Base-by-base conservation (phyloP, 805 yeast species). In the Metschnikowia kunwiensis region DNA sequence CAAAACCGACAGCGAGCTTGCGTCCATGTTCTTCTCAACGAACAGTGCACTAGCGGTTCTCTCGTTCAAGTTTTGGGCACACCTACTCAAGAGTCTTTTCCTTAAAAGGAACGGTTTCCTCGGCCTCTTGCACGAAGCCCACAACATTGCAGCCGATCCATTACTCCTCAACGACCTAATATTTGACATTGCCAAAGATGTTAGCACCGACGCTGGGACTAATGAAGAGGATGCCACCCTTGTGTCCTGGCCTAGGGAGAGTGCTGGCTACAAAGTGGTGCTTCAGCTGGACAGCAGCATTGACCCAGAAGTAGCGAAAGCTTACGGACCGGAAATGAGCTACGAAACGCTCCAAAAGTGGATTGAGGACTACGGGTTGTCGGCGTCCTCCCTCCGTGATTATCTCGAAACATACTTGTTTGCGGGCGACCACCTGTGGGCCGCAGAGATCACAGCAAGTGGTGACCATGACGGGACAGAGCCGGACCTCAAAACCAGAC, bases 341-440 rank as follows among this genome's bases (percentile, higher is more conserved):
- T 36, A 36, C 14, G 40, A 31, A 22, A 16, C 40, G 4, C 35
- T 36, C 13, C 34, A 36, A 12, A 36, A 36, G 24, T 36, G 40
- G 40, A 36, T 36, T 5, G 35, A 36, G n/a, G 40, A 36, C 32
- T 36, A 36, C 18, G 40, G 40, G 3, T 20, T 36, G 12, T 36
- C 40, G 8, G 35, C 40, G 5, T 30, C 40, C 4, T 36, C 40
- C 18, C 25, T 36, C 24, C 40, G 40, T 17, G 40, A 30, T 14
- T 36, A 36, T 18, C 35, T 36, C 3, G 40, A 36, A 22, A 36
- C 40, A 7, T 36, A 30, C 13, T 32, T 36, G 6, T 36, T 36
- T 16, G 32, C 34, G 3, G 40, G 40, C n/a, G 40, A 36, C 10
- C 40, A 22, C 23, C 35, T 24, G 33, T 36, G 40, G 40, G n/a